These are phyloP conservation scores for Fagus crenata DNA, from an alignment of 306 rosid genomes.

Conservation along the genomic window DNA sequence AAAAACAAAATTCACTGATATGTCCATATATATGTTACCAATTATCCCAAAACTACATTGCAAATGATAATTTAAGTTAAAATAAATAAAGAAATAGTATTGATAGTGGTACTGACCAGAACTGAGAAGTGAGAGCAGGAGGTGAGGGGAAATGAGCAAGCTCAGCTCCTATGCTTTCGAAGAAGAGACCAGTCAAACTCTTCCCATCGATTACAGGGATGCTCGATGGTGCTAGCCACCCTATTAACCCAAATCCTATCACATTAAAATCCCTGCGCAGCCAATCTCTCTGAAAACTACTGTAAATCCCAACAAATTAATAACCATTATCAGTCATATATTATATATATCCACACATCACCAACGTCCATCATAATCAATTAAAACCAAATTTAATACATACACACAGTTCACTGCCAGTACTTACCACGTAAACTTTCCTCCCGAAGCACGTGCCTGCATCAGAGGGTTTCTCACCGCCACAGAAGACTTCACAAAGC, in stretches of 20 bases:
- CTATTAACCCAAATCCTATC: constrained; percentile 92
- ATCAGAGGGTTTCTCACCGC: constrained; percentile 59
- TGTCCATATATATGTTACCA: too few relatives aligned
- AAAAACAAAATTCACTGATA: too few relatives aligned
- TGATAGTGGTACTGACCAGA: constrained; percentile 52
- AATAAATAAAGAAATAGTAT: not conserved
- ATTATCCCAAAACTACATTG: too few relatives aligned
- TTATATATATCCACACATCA: too few relatives aligned
- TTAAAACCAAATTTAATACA: constrained; percentile 3
- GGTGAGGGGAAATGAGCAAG: constrained; percentile 93
- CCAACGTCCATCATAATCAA: not conserved
- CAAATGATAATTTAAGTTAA: too few relatives aligned
- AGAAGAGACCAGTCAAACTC: constrained; percentile 85
- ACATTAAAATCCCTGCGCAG: constrained; percentile 76
- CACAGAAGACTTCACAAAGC: constrained; percentile 54
- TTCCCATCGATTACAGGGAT: constrained; percentile 78
- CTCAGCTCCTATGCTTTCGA: constrained; percentile 89
- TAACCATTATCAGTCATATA: not conserved
- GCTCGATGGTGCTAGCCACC: constrained; percentile 91
- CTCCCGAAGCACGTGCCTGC: constrained; percentile 50
- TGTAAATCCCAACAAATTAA: not conserved
- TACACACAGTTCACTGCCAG: not conserved
- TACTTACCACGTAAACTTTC: constrained; percentile 69
- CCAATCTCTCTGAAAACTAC: constrained; percentile 82
- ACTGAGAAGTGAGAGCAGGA: constrained; percentile 73